Percentiles rank a stretch among this genome's conserved stretches.
phyloP scores from a whole-genome alignment of 495 filamentous ascomycete genomes.

The Pseudoneurospora amorphoporcata region DNA sequence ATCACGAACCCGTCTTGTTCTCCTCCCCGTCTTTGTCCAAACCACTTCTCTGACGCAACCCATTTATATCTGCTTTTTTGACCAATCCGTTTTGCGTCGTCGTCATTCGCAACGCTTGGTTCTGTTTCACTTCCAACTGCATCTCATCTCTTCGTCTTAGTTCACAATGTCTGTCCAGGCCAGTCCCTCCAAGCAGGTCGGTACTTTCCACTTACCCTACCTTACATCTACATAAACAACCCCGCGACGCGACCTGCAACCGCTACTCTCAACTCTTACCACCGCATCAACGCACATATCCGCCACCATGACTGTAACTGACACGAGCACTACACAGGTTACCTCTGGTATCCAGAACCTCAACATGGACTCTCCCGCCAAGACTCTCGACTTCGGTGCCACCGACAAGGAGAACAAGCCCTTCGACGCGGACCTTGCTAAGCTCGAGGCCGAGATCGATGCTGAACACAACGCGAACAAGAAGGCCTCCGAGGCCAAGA shows the following conservation, averaged over 20 bases:
- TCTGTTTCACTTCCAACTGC: conserved; percentile 1
- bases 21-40: conserved; percentile 8
- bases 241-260: not conserved
- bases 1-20: conserved; percentile 5
- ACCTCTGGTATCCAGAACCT: conserved; percentile 75
- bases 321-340: conserved; percentile 46
- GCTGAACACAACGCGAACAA: conserved; percentile 40
- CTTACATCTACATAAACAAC: conserved; percentile 1
- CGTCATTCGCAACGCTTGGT: not conserved
- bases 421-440: conserved; percentile 43
- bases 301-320: conserved; percentile 20
- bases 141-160: conserved; percentile 1
- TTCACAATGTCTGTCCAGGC: conserved; percentile 56
- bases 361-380: conserved; percentile 87
- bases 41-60: not conserved
- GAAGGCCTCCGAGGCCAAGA: conserved; percentile 38
- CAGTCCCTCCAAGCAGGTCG: conserved; percentile 84
- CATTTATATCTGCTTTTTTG: not conserved
- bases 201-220: not conserved
- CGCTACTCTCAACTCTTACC: not conserved
- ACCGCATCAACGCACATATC: conserved; percentile 6
- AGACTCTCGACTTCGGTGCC: conserved; percentile 72
- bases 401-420: conserved; percentile 77
- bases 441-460: conserved; percentile 45
- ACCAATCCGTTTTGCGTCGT: not conserved